phyloP scores from a whole-genome alignment of 2,329 filamentous ascomycete species.

The Xenosphaeropsis pyriputrescens region DNA sequence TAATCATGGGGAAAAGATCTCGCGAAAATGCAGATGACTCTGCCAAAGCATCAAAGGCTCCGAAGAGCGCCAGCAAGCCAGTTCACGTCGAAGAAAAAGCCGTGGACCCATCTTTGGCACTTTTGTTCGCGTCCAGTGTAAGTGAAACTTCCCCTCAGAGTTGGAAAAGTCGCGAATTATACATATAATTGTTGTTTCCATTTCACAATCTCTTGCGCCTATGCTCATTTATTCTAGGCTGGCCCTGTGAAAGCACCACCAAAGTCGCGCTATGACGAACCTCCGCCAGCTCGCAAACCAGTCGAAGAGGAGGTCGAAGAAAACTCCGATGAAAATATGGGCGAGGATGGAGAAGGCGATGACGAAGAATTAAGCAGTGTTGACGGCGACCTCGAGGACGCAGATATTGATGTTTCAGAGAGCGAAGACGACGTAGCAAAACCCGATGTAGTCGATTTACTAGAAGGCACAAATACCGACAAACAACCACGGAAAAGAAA shows the following conservation, averaged over 20 bases:
- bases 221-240: constrained; percentile 11
- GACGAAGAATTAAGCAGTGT: constrained; percentile 21
- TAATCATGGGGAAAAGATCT: constrained; percentile 16
- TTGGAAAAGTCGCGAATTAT: background rate
- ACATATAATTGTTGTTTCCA: background rate
- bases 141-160: constrained; percentile 20
- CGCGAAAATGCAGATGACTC: constrained; percentile 9
- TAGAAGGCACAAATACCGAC: constrained; percentile 3
- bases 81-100: constrained; percentile 25
- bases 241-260: constrained; percentile 20
- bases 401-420: constrained; percentile 13
- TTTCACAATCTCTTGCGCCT: background rate
- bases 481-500: constrained; percentile 41
- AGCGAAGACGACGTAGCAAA: constrained; percentile 14
- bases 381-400: constrained; percentile 20
- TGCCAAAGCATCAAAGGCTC: constrained; percentile 8
- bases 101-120: constrained; percentile 54
- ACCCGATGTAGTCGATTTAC: constrained; percentile 21
- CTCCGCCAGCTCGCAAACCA: constrained; percentile 15
- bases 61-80: constrained; percentile 13
- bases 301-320: constrained; percentile 12
- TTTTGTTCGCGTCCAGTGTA: constrained; percentile 61
- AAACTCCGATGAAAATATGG: constrained; percentile 21
- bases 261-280: constrained; percentile 16
- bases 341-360: constrained; percentile 14